Percentiles rank a stretch among this genome's conserved stretches.
These are phyloP conservation scores for Polytrichum commune DNA, from an alignment of 225 moss, liverwort and hornwort genomes.

Conservation along the genomic window DNA sequence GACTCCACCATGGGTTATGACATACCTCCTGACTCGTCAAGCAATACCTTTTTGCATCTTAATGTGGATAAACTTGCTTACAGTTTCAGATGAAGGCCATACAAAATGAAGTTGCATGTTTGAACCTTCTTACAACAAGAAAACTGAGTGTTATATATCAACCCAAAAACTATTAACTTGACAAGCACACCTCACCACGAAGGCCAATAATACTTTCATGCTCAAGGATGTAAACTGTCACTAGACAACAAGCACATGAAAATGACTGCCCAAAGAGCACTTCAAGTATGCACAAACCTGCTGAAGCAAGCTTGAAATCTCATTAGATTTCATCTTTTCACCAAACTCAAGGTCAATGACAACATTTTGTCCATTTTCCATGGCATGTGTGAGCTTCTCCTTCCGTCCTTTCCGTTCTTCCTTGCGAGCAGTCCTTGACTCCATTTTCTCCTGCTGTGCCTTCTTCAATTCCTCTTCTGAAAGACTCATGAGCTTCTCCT, in stretches of 20 bases:
- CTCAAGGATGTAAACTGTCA: too few species aligned
- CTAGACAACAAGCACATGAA: too few species aligned
- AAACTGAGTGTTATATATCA: neutral
- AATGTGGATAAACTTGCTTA: too few species aligned
- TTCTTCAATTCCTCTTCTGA: slow-evolving; percentile 73
- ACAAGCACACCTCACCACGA: neutral
- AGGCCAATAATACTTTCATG: neutral
- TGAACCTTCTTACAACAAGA: neutral
- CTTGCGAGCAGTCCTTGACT: slow-evolving; percentile 55
- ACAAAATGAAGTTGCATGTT: neutral
- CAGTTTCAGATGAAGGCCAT: too few species aligned
- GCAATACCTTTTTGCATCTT: too few species aligned
- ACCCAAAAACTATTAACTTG: neutral
- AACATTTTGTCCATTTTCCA: slow-evolving; percentile 74
- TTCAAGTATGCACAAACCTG: slow-evolving; percentile 39
- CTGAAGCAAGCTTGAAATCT: slow-evolving; percentile 83
- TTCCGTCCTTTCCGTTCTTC: slow-evolving; percentile 62
- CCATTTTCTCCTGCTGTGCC: slow-evolving; percentile 57
- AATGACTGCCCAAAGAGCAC: too few species aligned
- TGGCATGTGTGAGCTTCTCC: slow-evolving; percentile 67
- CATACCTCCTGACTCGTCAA: too few species aligned
- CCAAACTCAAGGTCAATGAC: slow-evolving; percentile 94
- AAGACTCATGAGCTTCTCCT: slow-evolving; percentile 65
- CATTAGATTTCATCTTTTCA: slow-evolving; percentile 79
- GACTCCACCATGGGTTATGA: too few species aligned